Evolutionary conservation across 805 yeast species (phyloP).

Genomic region (Teunomyces kruisii): DNA sequence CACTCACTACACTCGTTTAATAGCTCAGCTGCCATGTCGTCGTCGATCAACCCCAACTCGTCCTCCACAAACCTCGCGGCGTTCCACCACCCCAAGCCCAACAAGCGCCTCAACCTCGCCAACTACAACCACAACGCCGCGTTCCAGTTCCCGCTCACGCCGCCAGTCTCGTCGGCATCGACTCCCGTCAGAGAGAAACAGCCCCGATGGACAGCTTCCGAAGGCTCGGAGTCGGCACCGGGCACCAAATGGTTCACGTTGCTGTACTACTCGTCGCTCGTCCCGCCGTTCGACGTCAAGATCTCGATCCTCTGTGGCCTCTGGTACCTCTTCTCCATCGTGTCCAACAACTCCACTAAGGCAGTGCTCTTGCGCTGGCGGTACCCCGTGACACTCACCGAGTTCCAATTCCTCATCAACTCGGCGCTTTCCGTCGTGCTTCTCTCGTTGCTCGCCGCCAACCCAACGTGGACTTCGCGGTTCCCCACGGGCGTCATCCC

Average conservation of each 20-base stretch:
- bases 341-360: conserved; percentile 81
- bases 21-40: conserved; percentile 1
- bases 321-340: conserved; percentile 82
- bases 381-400: conserved; percentile 87
- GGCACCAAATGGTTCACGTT: not conserved
- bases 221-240: not conserved
- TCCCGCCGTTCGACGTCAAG: conserved; percentile 26
- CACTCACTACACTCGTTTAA: conserved; percentile 1
- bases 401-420: conserved; percentile 79
- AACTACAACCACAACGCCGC: conserved; percentile 12
- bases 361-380: conserved; percentile 65
- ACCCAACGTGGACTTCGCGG: conserved; percentile 23
- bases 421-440: conserved; percentile 56
- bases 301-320: conserved; percentile 51
- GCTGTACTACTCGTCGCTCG: not conserved
- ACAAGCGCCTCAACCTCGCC: conserved; percentile 12
- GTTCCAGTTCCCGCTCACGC: conserved; percentile 29
- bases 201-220: not conserved
- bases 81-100: conserved; percentile 20
- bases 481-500: conserved; percentile 55
- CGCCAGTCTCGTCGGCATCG: conserved; percentile 32
- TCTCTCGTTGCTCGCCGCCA: conserved; percentile 31
- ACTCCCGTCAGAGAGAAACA: conserved; percentile 29
- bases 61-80: conserved; percentile 32
- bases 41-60: conserved; percentile 36